Conservation (phyloP, 2,329 filamentous ascomycete genomes). For the Fusarium cyanostomum region DNA sequence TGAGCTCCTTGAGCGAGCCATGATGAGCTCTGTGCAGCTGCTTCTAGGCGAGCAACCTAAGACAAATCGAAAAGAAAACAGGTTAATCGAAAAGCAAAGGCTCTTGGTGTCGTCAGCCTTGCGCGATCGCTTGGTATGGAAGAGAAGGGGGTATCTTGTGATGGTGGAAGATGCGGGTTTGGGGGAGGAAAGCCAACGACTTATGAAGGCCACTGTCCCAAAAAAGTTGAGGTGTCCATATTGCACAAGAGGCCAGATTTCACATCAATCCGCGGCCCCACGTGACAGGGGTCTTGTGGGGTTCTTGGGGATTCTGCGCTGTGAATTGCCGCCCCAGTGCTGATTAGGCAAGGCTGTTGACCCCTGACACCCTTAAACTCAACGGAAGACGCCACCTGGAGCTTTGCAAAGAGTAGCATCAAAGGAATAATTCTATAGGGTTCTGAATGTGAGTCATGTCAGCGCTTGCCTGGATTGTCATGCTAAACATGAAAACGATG, state of each 20-base stretch:
- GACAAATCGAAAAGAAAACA: constrained; percentile 38
- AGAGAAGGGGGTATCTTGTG: constrained; percentile 45
- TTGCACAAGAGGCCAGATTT: constrained; percentile 61
- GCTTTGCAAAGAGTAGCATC: constrained; percentile 12
- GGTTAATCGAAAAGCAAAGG: constrained; percentile 38
- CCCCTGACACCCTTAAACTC: constrained; percentile 28
- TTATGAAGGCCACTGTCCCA: constrained; percentile 49
- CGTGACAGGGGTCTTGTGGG: constrained; percentile 45
- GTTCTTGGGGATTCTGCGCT: constrained; percentile 23
- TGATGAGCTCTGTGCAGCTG: constrained; percentile 46
- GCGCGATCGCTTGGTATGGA: constrained; percentile 43
- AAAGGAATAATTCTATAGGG: constrained; percentile 16
- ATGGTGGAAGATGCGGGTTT: constrained; percentile 44
- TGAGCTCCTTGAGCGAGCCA: constrained; percentile 71
- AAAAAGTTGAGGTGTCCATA: constrained; percentile 58
- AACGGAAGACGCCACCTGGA: constrained; percentile 19
- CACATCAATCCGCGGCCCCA: constrained; percentile 47
- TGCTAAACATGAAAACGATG: not conserved
- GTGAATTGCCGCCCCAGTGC: constrained; percentile 26
- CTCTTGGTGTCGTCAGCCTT: constrained; percentile 43
- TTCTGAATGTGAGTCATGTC: constrained; percentile 35
- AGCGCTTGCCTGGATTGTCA: not conserved
- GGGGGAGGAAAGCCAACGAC: constrained; percentile 44
- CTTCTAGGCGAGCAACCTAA: constrained; percentile 33
- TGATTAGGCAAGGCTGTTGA: constrained; percentile 23